Conservation (phyloP, 176 grass and related monocot species). For the Oryza officinalis region DNA sequence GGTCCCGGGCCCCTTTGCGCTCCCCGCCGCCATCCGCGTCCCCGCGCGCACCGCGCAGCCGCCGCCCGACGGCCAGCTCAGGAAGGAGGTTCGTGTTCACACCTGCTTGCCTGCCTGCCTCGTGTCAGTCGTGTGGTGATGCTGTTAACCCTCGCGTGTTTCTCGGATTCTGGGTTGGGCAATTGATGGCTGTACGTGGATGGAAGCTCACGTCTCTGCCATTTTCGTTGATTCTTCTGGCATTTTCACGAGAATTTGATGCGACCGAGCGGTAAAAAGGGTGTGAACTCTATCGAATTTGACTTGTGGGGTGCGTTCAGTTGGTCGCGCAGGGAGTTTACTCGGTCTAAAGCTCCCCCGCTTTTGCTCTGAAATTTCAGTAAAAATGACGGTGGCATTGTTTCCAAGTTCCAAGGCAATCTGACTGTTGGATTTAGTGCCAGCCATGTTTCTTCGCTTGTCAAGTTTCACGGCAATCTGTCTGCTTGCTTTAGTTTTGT, state of each 20-base stretch:
- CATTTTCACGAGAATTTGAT: background rate
- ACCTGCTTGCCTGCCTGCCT: background rate
- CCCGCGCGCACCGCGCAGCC: slow-evolving; percentile 19
- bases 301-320: background rate
- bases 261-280: background rate
- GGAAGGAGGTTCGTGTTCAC: slow-evolving; percentile 28
- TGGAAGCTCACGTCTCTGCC: background rate
- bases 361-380: background rate
- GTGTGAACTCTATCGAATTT: background rate
- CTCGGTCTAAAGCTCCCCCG: background rate
- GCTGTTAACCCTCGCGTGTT: background rate
- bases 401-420: background rate
- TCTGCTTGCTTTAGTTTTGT: background rate
- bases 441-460: background rate
- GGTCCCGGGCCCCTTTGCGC: slow-evolving; percentile 5
- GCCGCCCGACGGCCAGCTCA: slow-evolving; percentile 13
- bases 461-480: background rate
- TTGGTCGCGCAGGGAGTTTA: background rate
- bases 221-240: background rate
- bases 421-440: background rate
- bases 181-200: background rate
- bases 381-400: background rate
- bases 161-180: background rate
- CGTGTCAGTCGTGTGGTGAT: background rate
- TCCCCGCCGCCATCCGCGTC: slow-evolving; percentile 6